Conservation (phyloP, 1,284 basidiomycete genomes). For the Cutaneotrichosporon cyanovorans region DNA sequence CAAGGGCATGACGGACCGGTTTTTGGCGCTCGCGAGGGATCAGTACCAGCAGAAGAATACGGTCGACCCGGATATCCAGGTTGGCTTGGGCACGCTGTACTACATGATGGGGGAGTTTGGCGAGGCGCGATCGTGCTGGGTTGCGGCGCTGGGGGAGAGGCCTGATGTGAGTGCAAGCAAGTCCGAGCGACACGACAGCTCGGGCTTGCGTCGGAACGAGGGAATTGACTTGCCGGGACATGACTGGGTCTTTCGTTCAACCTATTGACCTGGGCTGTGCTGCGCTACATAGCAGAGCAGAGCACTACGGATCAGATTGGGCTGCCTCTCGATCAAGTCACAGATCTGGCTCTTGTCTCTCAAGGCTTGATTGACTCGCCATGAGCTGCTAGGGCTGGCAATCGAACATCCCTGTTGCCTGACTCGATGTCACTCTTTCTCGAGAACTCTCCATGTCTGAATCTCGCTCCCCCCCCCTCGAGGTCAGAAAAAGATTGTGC, state of each 20-base stretch:
- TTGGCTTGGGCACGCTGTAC: conserved; percentile 86
- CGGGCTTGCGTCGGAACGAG: too few species aligned
- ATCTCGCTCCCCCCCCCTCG: not conserved
- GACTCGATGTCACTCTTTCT: too few species aligned
- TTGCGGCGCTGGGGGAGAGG: conserved; percentile 66
- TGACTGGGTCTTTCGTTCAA: not conserved
- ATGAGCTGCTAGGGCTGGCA: too few species aligned
- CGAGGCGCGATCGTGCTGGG: conserved; percentile 73
- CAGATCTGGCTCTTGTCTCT: too few species aligned
- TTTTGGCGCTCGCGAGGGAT: conserved; percentile 72
- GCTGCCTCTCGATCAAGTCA: too few species aligned
- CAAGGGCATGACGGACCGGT: conserved; percentile 71
- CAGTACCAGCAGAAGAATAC: conserved; percentile 59
- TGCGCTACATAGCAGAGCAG: too few species aligned
- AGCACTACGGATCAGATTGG: too few species aligned
- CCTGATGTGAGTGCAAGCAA: conserved; percentile 56
- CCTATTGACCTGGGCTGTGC: too few species aligned
- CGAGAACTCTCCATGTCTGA: not conserved
- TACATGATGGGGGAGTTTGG: conserved; percentile 57
- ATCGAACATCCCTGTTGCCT: too few species aligned
- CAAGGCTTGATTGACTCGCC: too few species aligned
- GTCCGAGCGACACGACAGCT: too few species aligned
- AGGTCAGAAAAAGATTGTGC: not conserved
- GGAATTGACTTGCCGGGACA: not conserved
- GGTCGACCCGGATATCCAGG: conserved; percentile 88